Evolutionary conservation across 805 yeast species (phyloP), one percentile per base, ranked within the genome.

Genomic region (Saccharomyces cerevisiae): DNA sequence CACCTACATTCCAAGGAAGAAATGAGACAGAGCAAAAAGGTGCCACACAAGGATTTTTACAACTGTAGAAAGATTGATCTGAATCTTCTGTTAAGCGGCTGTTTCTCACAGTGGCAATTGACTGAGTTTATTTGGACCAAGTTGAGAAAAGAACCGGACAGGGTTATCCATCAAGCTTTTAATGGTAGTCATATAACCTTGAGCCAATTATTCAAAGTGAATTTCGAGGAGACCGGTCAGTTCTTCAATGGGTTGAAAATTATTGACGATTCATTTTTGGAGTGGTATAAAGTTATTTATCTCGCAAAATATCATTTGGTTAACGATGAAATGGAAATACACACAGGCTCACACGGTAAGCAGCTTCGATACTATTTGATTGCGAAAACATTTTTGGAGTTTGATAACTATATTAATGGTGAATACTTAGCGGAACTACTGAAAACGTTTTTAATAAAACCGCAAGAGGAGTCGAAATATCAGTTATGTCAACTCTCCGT

Each of bases 21-120:
- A 54, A 61, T 59, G 0, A 54, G 58, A 13, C 56, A 65, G 26
- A 64, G 69, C 17, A 70, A 68, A 43, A 49, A 63, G 47, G 70
- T 71, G 29, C 74, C 74, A 36, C 72, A 71, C 50, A 59, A 72
- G 46, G 74, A 92, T 70, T 92, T 92, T 66, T 92, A 91, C 73
- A 92, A 92, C 66, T 96, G 90, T 48, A 82, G 97, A 73, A 92
- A 91, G 68, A 97, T 92, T 41, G 98, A 91, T 67, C 55, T 54
- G 28, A 58, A 61, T 47, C 52, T 57, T 17, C 30, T 57, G 11
- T 50, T 63, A 27, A 61, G 59, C 47, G 65, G 67, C 1, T 63
- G 64, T 50, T 53, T 62, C 29, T 59, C 66, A 6, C 62, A 58
- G 26, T 55, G 61, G 41, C 63, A 59, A 51, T 54, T 72, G 28